Evolutionary conservation across 106 monocot genomes (phyloP).

Genomic region (Allium fistulosum): DNA sequence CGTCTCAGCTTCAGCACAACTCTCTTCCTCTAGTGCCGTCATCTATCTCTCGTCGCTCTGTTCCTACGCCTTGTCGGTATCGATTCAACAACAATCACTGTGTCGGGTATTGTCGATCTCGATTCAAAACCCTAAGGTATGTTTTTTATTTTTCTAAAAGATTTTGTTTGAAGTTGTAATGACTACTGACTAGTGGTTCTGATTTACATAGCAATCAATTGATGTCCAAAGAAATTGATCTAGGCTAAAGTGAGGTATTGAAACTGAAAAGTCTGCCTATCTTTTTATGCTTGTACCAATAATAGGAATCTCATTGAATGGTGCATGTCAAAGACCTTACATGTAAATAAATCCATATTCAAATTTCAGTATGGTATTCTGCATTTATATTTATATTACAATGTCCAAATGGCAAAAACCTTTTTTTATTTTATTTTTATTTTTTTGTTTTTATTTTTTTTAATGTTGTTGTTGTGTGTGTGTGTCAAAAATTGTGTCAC

Average conservation of each 20-base stretch:
- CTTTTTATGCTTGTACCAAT: not conserved
- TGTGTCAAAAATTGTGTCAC: no score
- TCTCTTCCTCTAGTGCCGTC: not conserved
- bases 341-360: no score
- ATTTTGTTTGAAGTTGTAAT: not conserved
- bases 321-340: no score
- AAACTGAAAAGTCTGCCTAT: not conserved
- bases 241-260: not conserved
- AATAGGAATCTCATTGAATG: no score
- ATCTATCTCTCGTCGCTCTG: not conserved
- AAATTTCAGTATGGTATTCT: no score
- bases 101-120: not conserved
- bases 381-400: no score
- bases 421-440: no score
- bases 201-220: not conserved
- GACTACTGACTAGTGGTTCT: not conserved
- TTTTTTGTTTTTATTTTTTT: no score
- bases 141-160: not conserved
- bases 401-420: no score
- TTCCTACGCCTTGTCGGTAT: not conserved
- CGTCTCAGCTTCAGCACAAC: not conserved
- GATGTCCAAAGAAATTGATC: not conserved
- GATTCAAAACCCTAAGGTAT: slow-evolving; percentile 1
- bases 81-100: not conserved
- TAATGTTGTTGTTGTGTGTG: no score